phyloP scores from a whole-genome alignment of 176 grass and related monocot genomes.

The Lolium rigidum region DNA sequence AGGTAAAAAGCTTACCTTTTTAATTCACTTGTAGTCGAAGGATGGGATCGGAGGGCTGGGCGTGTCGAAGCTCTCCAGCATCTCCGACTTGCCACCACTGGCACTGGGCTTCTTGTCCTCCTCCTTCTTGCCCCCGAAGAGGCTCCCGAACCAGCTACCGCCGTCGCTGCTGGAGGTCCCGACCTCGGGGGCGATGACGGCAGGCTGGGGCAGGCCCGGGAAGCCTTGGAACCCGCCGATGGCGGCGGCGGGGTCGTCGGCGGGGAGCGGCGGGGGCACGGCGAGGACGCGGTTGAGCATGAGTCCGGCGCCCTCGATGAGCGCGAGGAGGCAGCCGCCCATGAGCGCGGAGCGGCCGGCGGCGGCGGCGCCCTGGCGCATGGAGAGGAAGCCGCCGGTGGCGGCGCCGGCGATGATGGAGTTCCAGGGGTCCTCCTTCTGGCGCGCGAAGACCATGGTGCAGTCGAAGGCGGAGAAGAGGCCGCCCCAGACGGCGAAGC shows the following conservation, averaged over 20 bases:
- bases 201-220: constrained; percentile 33
- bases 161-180: constrained; percentile 25
- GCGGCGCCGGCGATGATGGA: constrained; percentile 93
- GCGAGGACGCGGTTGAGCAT: constrained; percentile 92
- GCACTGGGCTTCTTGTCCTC: constrained; percentile 56
- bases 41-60: constrained; percentile 69
- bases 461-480: constrained; percentile 99
- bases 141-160: constrained; percentile 55
- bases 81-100: constrained; percentile 63
- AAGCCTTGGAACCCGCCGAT: constrained; percentile 24
- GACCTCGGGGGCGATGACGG: constrained; percentile 11
- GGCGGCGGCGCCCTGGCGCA: constrained; percentile 71
- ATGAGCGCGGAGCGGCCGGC: constrained; percentile 70
- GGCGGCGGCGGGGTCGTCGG: constrained; percentile 54
- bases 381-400: constrained; percentile 86
- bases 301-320: constrained; percentile 94
- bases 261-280: constrained; percentile 51
- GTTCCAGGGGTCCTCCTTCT: constrained; percentile 99
- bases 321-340: constrained; percentile 81
- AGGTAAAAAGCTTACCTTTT: constrained; percentile 44
- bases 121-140: constrained; percentile 62
- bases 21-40: constrained; percentile 84
- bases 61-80: constrained; percentile 89
- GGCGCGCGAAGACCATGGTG: constrained; percentile 94
- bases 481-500: constrained; percentile 99